Base-by-base conservation (phyloP, 805 yeast species). In the Kodamaea neixiangensis region DNA sequence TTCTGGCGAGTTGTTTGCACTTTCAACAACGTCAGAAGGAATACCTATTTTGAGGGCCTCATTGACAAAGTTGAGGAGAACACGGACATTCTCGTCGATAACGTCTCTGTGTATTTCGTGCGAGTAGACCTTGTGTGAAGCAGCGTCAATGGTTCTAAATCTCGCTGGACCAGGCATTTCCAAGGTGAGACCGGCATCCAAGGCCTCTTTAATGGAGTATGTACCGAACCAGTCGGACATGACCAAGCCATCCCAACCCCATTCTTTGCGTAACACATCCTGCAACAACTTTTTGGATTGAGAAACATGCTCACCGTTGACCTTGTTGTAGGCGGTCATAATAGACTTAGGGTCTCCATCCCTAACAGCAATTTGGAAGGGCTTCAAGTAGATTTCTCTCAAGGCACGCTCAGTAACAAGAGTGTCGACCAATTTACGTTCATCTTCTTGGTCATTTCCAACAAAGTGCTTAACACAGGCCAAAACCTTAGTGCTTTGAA, bases 91-190 rank as follows among this genome's bases (percentile, higher is more conserved):
- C 7, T 72, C 76, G 58, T 82, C 79, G 39, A 83, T 64, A 5
- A 63, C 69, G 44, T 70, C 71, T 7, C 50, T 51, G 52, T 66
- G 72, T 38, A 80, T 62, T 54, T 77, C 79, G 53, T 71, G 71
- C 46, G 71, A 62, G 48, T 54, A 56, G 20, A 81, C 67, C 38
- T 76, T 74, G 57, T 76, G 81, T 5, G 68, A 54, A 17, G 80
- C 64, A n/a, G 72, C 63, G 22, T 64, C 65, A 1, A 66, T 65
- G 56, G 76, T 68, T 68, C 83, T 63, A 62, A 73, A 75, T 44
- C 76, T 64, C 2, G 82, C 67, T n/a, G 82, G 81, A 35, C 88
- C 88, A 1, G 89, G 89, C 85, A 82, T 81, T 63, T 84, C 88
- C 56, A 84, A 67, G 60, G 82, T 85, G 49, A 83, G 67, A 5